These are phyloP conservation scores for Lizanozyma gosingica DNA, from an alignment of 1,139 yeast species.

Conservation along the genomic window DNA sequence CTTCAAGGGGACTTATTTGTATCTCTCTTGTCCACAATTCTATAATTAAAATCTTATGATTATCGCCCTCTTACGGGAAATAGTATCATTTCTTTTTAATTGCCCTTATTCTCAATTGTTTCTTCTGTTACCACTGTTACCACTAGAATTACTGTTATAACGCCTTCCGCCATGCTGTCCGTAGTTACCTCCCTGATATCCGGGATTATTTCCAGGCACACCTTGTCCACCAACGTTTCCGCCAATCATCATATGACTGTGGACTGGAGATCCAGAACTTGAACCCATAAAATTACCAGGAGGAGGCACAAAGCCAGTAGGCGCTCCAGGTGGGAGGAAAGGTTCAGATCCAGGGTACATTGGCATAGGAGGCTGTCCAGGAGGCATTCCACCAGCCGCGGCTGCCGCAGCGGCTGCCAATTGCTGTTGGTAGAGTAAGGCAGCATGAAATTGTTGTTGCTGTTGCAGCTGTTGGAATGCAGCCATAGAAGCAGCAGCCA, in stretches of 20 bases:
- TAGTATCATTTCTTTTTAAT: too few species aligned
- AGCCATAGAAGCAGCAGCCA: constrained; percentile 22
- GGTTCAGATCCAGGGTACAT: constrained; percentile 27
- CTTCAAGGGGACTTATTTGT: too few species aligned
- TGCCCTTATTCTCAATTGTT: not conserved
- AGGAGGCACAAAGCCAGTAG: constrained; percentile 23
- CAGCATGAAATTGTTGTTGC: constrained; percentile 30
- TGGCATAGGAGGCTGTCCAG: constrained; percentile 28
- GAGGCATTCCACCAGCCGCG: constrained; percentile 16
- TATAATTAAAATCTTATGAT: too few species aligned
- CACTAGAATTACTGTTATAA: too few species aligned
- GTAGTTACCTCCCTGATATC: not conserved
- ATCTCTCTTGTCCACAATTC: too few species aligned
- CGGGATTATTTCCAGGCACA: not conserved
- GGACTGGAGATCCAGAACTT: not conserved
- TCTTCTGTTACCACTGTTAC: not conserved
- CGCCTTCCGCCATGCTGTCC: not conserved
- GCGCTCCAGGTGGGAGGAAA: constrained; percentile 22
- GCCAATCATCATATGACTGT: not conserved
- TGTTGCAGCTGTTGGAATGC: constrained; percentile 18
- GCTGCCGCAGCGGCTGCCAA: constrained; percentile 15
- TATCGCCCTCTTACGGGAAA: too few species aligned
- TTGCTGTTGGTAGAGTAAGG: constrained; percentile 32
- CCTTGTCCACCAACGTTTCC: not conserved
- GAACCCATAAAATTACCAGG: constrained; percentile 19